Evolutionary conservation across 2,329 filamentous ascomycete genomes (phyloP).

Genomic region (Trichophyton verrucosum): DNA sequence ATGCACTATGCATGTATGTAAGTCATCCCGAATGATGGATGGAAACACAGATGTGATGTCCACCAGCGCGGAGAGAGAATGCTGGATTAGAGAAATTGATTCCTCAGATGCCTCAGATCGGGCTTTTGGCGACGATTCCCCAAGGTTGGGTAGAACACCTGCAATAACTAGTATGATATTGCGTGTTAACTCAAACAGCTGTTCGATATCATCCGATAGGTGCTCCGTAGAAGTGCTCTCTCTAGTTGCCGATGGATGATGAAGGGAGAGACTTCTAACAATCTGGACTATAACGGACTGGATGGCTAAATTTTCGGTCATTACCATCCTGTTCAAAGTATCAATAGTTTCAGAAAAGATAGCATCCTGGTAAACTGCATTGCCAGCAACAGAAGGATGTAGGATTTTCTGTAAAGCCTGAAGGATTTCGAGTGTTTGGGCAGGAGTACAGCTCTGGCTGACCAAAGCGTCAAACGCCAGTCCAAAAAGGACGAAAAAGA

Average conservation of each 20-base stretch:
- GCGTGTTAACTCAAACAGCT: slow-evolving; percentile 89
- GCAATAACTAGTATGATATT: slow-evolving; percentile 91
- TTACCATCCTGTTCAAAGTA: slow-evolving; percentile 75
- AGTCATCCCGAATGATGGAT: slow-evolving; percentile 86
- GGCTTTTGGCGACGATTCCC: slow-evolving; percentile 44
- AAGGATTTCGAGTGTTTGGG: slow-evolving; percentile 78
- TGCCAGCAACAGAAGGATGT: slow-evolving; percentile 84
- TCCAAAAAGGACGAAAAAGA: slow-evolving; percentile 97
- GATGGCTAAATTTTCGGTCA: slow-evolving; percentile 80
- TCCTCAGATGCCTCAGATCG: slow-evolving; percentile 78
- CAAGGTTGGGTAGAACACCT: slow-evolving; percentile 65
- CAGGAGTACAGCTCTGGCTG: slow-evolving; percentile 55
- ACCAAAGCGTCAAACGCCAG: slow-evolving; percentile 93
- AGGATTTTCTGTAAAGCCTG: slow-evolving; percentile 89
- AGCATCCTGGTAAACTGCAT: slow-evolving; percentile 90
- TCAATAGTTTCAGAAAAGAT: slow-evolving; percentile 98
- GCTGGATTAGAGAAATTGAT: slow-evolving; percentile 64
- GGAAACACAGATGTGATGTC: slow-evolving; percentile 94
- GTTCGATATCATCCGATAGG: slow-evolving; percentile 91
- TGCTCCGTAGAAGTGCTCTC: slow-evolving; percentile 56
- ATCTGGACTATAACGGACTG: slow-evolving; percentile 92
- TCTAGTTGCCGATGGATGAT: slow-evolving; percentile 76
- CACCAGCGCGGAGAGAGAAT: slow-evolving; percentile 75
- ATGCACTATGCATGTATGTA: slow-evolving; percentile 92
- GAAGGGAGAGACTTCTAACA: slow-evolving; percentile 74